Conservation (phyloP, 2,329 filamentous ascomycete genomes). For the Dryadomyces quercus-mongolicae region DNA sequence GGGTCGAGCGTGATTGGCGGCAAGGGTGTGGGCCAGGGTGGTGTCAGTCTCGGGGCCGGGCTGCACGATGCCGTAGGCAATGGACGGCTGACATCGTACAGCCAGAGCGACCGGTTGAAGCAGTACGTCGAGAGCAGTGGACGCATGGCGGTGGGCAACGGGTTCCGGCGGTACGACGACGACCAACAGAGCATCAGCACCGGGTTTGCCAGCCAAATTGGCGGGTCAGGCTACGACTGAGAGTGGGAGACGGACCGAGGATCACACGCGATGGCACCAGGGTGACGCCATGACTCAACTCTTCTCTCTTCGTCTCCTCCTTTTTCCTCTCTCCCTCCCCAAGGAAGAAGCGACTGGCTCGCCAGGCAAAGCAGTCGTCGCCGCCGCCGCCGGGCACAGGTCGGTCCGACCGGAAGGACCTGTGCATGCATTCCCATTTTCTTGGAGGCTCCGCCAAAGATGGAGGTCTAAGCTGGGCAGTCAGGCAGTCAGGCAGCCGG, state of each 20-base stretch:
- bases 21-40: conserved; percentile 68
- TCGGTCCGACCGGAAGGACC: background rate
- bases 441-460: background rate
- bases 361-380: too few relatives aligned
- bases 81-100: conserved; percentile 47
- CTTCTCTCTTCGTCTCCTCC: too few relatives aligned
- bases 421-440: background rate
- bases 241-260: conserved; percentile 1
- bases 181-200: conserved; percentile 95
- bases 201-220: conserved; percentile 91
- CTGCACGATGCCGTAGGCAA: conserved; percentile 62
- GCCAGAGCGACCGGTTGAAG: conserved; percentile 82
- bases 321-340: too few relatives aligned
- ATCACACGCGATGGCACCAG: background rate
- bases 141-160: conserved; percentile 53
- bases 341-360: too few relatives aligned
- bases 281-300: too few relatives aligned
- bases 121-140: conserved; percentile 84
- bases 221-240: conserved; percentile 44
- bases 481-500: background rate
- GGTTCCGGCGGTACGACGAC: conserved; percentile 68
- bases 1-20: conserved; percentile 65
- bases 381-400: too few relatives aligned
- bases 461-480: too few relatives aligned
- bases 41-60: conserved; percentile 75